phyloP scores from a whole-genome alignment of 768 basidiomycete genomes.

The Auricularia sp. region DNA sequence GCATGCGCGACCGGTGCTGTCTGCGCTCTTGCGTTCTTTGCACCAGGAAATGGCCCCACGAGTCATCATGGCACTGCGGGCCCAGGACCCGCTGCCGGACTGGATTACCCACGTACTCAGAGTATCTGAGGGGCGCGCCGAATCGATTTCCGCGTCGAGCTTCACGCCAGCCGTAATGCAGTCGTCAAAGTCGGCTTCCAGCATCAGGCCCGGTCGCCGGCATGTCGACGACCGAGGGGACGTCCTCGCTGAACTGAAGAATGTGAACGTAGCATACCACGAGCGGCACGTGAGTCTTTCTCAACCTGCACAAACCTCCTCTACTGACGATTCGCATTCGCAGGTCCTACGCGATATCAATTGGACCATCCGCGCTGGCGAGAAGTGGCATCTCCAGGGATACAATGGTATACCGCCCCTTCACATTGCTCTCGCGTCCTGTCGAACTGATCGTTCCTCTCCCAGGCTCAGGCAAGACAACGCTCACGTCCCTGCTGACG shows the following conservation, averaged over 20 bases:
- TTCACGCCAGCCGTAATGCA: constrained; percentile 25
- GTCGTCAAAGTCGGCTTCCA: constrained; percentile 6
- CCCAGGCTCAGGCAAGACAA: constrained; percentile 89
- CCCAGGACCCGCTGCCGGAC: constrained; percentile 61
- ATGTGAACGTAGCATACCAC: constrained; percentile 64
- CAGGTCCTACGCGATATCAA: constrained; percentile 69
- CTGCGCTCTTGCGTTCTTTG: constrained; percentile 44
- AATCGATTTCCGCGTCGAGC: constrained; percentile 40
- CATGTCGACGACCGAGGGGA: constrained; percentile 15
- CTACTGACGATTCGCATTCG: background rate
- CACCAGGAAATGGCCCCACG: constrained; percentile 43
- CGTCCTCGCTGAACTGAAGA: constrained; percentile 49
- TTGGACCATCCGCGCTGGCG: constrained; percentile 76
- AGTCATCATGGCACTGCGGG: constrained; percentile 55
- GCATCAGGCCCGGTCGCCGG: background rate
- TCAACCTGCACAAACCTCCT: background rate
- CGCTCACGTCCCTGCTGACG: constrained; percentile 77
- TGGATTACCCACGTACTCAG: constrained; percentile 64
- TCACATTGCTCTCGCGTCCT: background rate
- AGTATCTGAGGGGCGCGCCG: constrained; percentile 38
- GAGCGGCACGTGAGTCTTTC: constrained; percentile 40
- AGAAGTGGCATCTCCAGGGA: constrained; percentile 86
- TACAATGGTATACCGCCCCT: constrained; percentile 53
- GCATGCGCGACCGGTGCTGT: constrained; percentile 44
- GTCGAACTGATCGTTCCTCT: background rate